These are phyloP conservation scores for Mycena albidolilacea DNA, from an alignment of 768 basidiomycete genomes.

Conservation along the genomic window DNA sequence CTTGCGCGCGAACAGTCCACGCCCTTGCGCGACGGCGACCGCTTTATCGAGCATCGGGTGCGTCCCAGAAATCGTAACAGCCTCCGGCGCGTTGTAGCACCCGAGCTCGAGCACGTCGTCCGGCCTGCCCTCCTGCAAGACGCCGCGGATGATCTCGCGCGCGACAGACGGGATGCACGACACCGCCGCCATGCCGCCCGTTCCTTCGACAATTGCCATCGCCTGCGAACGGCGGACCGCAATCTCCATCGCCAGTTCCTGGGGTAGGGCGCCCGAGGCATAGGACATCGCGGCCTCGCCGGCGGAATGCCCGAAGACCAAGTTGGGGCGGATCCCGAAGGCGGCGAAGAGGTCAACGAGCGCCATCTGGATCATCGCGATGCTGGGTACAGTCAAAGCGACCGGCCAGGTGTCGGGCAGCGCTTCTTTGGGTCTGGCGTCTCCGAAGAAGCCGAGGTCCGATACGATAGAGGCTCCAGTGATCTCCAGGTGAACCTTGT, in stretches of 20 bases:
- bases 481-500: constrained; percentile 48
- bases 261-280: constrained; percentile 57
- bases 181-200: constrained; percentile 63
- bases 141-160: constrained; percentile 42
- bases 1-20: constrained; percentile 53
- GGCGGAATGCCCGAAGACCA: constrained; percentile 61
- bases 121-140: constrained; percentile 13
- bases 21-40: constrained; percentile 45
- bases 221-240: constrained; percentile 57
- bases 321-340: constrained; percentile 54
- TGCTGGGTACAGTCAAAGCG: constrained; percentile 53
- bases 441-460: constrained; percentile 1
- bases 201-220: constrained; percentile 50
- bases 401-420: constrained; percentile 48
- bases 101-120: constrained; percentile 53
- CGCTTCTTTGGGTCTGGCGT: not conserved
- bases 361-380: constrained; percentile 63
- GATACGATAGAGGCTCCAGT: constrained; percentile 55
- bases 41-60: constrained; percentile 46
- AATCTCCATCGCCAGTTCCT: constrained; percentile 58
- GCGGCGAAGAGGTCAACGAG: constrained; percentile 55
- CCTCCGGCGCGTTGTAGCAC: constrained; percentile 56
- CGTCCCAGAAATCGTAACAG: constrained; percentile 56
- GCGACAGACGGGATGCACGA: constrained; percentile 50
- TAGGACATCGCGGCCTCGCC: constrained; percentile 62